These are phyloP conservation scores for Pseudocercospora pini-densiflorae DNA, from an alignment of 2,329 filamentous ascomycete species.

Conservation along the genomic window DNA sequence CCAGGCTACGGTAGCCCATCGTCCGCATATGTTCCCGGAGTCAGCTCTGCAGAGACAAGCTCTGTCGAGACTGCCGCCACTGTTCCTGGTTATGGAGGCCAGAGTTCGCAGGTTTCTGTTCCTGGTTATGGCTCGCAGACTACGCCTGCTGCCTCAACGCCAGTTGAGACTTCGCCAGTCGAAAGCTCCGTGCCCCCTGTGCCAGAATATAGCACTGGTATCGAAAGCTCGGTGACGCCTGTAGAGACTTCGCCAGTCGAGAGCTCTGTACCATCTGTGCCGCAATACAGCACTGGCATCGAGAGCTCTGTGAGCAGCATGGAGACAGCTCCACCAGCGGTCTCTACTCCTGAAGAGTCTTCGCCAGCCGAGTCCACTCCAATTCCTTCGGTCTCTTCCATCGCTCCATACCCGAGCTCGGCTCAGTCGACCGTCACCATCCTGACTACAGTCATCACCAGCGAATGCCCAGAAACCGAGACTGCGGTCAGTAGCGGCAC, in stretches of 20 bases:
- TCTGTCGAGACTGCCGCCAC: not conserved
- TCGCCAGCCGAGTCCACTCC: slow-evolving; percentile 7
- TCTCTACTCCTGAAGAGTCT: slow-evolving; percentile 5
- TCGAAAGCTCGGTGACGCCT: too few relatives aligned
- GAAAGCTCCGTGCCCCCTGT: not conserved
- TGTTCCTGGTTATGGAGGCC: not conserved
- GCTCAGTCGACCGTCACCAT: slow-evolving; percentile 18
- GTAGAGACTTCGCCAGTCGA: too few relatives aligned
- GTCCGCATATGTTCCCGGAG: not conserved
- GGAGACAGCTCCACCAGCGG: not conserved
- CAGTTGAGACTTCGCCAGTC: too few relatives aligned
- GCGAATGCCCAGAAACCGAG: slow-evolving; percentile 19
- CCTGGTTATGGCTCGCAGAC: too few relatives aligned
- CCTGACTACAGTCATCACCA: slow-evolving; percentile 21
- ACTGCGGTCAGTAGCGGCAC: slow-evolving; percentile 21
- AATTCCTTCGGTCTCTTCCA: slow-evolving; percentile 7
- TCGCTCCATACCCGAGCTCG: slow-evolving; percentile 1
- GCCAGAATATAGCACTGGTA: not conserved
- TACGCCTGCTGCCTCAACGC: too few relatives aligned
- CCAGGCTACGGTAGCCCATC: not conserved
- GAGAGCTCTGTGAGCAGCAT: too few relatives aligned
- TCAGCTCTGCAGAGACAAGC: slow-evolving; percentile 6
- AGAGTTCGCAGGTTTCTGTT: too few relatives aligned
- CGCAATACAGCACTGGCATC: too few relatives aligned
- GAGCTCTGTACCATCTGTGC: too few relatives aligned